A percentile compares a stretch with the other conserved stretches of the same genome.
phyloP scores from a whole-genome alignment of 2,329 filamentous ascomycete genomes.

The Talaromyces sp. region DNA sequence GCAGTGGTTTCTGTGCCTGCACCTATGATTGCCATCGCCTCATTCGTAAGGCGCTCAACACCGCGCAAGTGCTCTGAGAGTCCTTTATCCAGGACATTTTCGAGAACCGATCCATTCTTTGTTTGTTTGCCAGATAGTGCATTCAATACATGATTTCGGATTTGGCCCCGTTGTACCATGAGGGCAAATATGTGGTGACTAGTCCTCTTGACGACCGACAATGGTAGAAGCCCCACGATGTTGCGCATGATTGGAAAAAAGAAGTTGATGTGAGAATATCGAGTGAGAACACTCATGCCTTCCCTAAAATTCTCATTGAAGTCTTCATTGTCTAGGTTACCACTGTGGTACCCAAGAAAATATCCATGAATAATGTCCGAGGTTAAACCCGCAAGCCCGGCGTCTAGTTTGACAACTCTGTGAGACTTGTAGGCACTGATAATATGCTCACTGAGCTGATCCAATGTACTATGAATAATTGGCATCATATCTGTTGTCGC shows the following conservation, averaged over 20 bases:
- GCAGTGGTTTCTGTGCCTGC: constrained; percentile 47
- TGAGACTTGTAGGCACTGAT: constrained; percentile 7
- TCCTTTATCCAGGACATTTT: background rate
- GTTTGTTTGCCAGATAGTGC: background rate
- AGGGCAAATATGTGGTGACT: background rate
- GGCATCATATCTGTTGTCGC: constrained; percentile 15
- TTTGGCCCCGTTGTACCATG: background rate
- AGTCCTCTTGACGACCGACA: background rate
- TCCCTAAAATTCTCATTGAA: constrained; percentile 25
- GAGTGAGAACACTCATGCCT: constrained; percentile 21
- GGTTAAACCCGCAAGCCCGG: constrained; percentile 31
- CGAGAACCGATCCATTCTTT: background rate
- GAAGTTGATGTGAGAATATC: background rate
- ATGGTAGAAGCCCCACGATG: background rate
- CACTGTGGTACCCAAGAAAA: constrained; percentile 33
- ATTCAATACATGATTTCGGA: background rate
- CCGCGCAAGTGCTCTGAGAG: background rate
- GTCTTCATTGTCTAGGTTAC: constrained; percentile 34
- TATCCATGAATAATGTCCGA: constrained; percentile 43
- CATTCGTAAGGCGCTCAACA: constrained; percentile 29
- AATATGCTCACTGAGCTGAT: constrained; percentile 18
- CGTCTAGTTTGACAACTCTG: constrained; percentile 24
- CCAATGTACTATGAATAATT: constrained; percentile 16
- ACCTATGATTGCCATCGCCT: constrained; percentile 41
- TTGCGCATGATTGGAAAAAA: background rate